phyloP scores from a whole-genome alignment of 345 rosid genomes.

The Acer negundo region DNA sequence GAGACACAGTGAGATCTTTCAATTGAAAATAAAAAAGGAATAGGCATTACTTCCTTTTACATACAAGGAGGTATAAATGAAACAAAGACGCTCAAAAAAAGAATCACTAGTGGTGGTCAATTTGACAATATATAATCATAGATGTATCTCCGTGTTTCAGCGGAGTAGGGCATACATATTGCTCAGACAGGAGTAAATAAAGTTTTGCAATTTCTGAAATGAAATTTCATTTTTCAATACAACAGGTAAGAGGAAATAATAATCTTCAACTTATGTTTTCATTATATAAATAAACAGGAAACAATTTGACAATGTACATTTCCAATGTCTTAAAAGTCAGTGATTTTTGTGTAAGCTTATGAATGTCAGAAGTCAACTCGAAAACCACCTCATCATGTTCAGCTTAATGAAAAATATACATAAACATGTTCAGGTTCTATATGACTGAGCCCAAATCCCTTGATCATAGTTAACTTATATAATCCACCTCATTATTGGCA shows the following conservation, averaged over 20 bases:
- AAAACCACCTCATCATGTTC: background rate
- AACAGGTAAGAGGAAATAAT: background rate
- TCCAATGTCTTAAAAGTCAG: background rate
- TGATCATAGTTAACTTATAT: background rate
- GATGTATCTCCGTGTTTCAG: background rate
- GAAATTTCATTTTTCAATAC: background rate
- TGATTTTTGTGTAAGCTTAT: background rate
- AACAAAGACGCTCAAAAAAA: background rate
- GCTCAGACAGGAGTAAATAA: background rate
- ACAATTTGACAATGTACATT: background rate
- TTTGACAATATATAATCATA: background rate
- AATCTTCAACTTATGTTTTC: background rate
- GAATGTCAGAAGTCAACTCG: constrained; percentile 2
- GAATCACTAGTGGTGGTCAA: background rate
- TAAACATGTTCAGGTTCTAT: background rate
- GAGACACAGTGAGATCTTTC: background rate
- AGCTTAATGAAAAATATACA: background rate
- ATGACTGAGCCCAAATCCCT: background rate
- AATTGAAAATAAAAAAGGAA: background rate
- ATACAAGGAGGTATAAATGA: background rate
- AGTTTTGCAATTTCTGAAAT: background rate
- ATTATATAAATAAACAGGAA: background rate
- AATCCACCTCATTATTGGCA: background rate
- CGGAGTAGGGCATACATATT: background rate
- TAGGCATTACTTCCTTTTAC: background rate